Base-by-base conservation (phyloP, 2,329 filamentous ascomycete genomes). In the Biscogniauxia sp. region DNA sequence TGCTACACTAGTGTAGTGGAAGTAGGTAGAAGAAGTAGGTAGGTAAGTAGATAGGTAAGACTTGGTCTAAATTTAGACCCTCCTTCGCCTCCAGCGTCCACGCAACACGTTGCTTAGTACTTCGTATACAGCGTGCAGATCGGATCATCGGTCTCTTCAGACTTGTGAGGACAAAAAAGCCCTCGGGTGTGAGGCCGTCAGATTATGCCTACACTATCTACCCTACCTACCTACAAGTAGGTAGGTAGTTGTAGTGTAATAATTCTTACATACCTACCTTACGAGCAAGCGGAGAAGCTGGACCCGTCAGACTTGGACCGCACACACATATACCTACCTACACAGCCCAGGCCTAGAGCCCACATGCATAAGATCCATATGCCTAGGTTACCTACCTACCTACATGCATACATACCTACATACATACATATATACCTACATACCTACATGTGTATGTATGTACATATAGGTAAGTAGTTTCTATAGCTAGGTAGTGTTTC, bases 231-330 rank as follows among this genome's bases (percentile, higher is more conserved):
- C n/a, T n/a, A n/a, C n/a, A n/a, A n/a, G n/a, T n/a, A n/a, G n/a
- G n/a, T 32, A 32, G 7, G 28, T 32, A 32, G 28, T 7, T 32
- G 28, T 32, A 32, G 28, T 32, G 28, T 32, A 32, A 32, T 32
- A 32, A 32, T 32, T 32, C 28, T 32, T 32, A 23, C 23, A 23
- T 23, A 23, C 23, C 23, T 23, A 32, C 25, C 59, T 63, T 64
- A 62, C 63, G 62, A 60, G 63, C 65, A 60, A 32, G 63, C 65
- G 65, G 65, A 67, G 59, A 61, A 56, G 54, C 57, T 67, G 61
- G 63, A 51, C 60, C 65, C 65, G 65, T 61, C 57, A 56, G 58
- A 51, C 61, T 59, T 26, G 51, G 57, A 64, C 65, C 63, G 61
- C 61, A 59, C 61, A 60, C 58, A 41, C 61, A 58, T 56, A 37